Conservation (phyloP, 306 rosid genomes). For the Styphnolobium japonicum region DNA sequence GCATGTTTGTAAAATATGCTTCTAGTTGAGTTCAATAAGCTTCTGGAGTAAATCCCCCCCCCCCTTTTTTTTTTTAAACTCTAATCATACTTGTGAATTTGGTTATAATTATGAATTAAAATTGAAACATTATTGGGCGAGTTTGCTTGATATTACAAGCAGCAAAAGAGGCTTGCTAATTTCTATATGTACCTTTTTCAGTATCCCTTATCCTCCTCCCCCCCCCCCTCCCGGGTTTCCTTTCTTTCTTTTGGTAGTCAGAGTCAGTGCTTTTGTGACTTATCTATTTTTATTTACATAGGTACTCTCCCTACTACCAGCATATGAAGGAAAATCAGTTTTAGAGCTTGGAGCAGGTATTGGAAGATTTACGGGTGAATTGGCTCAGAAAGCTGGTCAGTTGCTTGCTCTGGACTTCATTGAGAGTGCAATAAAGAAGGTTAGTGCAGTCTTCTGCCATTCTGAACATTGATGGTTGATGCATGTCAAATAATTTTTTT, state of each 20-base stretch:
- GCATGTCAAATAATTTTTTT: neutral
- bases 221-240: neutral
- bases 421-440: conserved; percentile 86
- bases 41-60: no score
- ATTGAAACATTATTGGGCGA: neutral
- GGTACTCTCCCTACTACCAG: conserved; percentile 80
- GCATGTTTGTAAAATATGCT: neutral
- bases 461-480: neutral
- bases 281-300: conserved; percentile 23
- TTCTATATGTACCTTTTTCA: neutral
- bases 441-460: conserved; percentile 14
- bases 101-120: neutral
- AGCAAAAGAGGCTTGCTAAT: neutral
- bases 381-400: conserved; percentile 82
- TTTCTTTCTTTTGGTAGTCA: neutral
- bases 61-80: no score
- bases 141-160: neutral
- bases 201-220: neutral
- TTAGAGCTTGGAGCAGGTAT: conserved; percentile 96
- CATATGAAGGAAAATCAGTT: conserved; percentile 77
- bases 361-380: conserved; percentile 88
- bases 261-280: conserved; percentile 27
- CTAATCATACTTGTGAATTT: neutral
- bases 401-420: conserved; percentile 88
- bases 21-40: neutral